Conservation (phyloP, 2,329 filamentous ascomycete genomes). For the Claviceps africana region DNA sequence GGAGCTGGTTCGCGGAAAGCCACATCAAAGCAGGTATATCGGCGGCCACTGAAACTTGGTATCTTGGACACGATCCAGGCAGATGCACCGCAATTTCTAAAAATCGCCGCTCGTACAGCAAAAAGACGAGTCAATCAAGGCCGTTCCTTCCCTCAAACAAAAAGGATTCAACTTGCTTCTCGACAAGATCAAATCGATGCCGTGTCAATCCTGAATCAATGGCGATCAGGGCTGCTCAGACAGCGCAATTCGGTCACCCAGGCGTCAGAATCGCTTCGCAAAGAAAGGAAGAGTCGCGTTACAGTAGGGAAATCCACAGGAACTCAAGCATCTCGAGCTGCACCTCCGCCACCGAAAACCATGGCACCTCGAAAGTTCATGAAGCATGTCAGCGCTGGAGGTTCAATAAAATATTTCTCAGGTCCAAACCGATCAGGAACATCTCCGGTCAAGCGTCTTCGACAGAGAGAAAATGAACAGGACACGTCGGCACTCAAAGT, state of each 20-base stretch:
- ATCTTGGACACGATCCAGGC: slow-evolving; percentile 46
- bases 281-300: slow-evolving; percentile 2
- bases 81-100: slow-evolving; percentile 42
- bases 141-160: slow-evolving; percentile 38
- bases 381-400: slow-evolving; percentile 15
- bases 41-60: slow-evolving; percentile 34
- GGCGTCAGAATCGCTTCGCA: slow-evolving; percentile 7
- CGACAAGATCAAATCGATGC: slow-evolving; percentile 48
- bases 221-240: slow-evolving; percentile 39
- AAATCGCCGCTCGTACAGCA: slow-evolving; percentile 45
- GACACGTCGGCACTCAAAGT: background rate
- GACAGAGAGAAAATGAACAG: background rate
- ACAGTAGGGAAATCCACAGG: slow-evolving; percentile 12
- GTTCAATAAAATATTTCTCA: slow-evolving; percentile 14
- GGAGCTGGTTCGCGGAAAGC: background rate
- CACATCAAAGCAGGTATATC: background rate
- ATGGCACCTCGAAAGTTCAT: slow-evolving; percentile 13
- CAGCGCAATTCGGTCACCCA: slow-evolving; percentile 23
- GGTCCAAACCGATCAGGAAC: background rate
- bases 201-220: slow-evolving; percentile 35
- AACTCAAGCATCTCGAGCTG: slow-evolving; percentile 6
- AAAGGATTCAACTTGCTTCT: slow-evolving; percentile 46
- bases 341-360: background rate
- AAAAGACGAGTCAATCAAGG: slow-evolving; percentile 33
- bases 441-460: background rate